phyloP scores from a whole-genome alignment of 2,329 filamentous ascomycete genomes.

The Aspergillus ruber region DNA sequence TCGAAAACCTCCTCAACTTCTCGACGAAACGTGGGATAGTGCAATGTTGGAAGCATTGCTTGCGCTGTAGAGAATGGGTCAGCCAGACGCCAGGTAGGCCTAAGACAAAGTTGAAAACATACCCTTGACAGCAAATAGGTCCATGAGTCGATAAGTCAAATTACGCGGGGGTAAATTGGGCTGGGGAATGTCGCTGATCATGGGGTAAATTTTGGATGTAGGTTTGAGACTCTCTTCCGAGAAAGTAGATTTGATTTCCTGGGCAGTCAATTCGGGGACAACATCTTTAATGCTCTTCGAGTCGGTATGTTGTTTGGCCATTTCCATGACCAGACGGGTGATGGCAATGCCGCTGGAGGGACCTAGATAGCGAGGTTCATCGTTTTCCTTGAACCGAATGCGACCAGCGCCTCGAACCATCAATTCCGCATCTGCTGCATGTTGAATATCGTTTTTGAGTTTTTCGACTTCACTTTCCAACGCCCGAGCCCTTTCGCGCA shows the following conservation, averaged over 20 bases:
- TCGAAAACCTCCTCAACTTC: slow-evolving; percentile 77
- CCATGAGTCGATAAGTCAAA: slow-evolving; percentile 70
- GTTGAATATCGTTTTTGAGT: slow-evolving; percentile 69
- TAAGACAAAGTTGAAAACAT: slow-evolving; percentile 17
- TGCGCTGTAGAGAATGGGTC: slow-evolving; percentile 55
- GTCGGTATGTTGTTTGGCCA: slow-evolving; percentile 88
- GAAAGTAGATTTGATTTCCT: slow-evolving; percentile 63
- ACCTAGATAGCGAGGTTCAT: slow-evolving; percentile 85
- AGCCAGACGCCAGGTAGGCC: slow-evolving; percentile 6
- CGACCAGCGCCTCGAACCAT: slow-evolving; percentile 81
- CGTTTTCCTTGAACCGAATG: slow-evolving; percentile 75
- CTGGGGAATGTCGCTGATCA: slow-evolving; percentile 79
- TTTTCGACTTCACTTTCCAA: slow-evolving; percentile 76
- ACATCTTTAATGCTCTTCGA: slow-evolving; percentile 88
- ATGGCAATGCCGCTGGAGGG: slow-evolving; percentile 94
- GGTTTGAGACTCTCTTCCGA: slow-evolving; percentile 59
- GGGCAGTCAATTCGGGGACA: slow-evolving; percentile 66
- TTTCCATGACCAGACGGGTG: slow-evolving; percentile 89
- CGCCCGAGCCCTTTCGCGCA: slow-evolving; percentile 77
- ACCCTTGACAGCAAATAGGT: slow-evolving; percentile 83
- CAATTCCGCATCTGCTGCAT: slow-evolving; percentile 67
- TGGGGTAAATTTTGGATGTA: slow-evolving; percentile 76
- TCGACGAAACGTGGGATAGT: slow-evolving; percentile 69
- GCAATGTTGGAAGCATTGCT: slow-evolving; percentile 77
- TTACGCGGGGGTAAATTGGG: slow-evolving; percentile 65